phyloP scores from a whole-genome alignment of 148 eudicot species.

The Nepenthes mirabilis region DNA sequence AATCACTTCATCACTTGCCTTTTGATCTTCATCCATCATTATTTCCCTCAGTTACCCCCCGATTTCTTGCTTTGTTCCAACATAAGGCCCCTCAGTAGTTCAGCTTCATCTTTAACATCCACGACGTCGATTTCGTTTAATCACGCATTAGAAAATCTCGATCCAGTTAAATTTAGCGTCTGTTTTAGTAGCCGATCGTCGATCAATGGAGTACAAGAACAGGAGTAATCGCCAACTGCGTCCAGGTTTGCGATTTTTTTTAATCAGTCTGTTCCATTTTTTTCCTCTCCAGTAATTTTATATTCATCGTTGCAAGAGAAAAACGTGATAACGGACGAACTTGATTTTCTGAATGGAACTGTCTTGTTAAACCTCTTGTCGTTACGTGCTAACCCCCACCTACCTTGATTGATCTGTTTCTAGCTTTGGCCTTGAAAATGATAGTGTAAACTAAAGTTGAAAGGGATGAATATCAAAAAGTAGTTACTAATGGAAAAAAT shows the following conservation, averaged over 20 bases:
- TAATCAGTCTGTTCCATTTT: neutral
- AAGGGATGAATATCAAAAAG: too few species aligned
- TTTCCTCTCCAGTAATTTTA: too few species aligned
- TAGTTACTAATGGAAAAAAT: too few species aligned
- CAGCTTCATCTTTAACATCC: conserved; percentile 8
- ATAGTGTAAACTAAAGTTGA: too few species aligned
- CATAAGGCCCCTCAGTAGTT: conserved; percentile 10
- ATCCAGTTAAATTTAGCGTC: conserved; percentile 6
- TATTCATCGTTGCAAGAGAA: too few species aligned
- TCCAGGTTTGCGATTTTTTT: conserved; percentile 26
- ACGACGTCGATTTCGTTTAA: too few species aligned
- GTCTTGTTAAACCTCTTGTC: too few species aligned
- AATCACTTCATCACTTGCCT: conserved; percentile 66
- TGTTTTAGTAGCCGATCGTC: conserved; percentile 7
- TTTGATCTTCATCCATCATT: conserved; percentile 36
- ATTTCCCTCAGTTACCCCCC: conserved; percentile 40
- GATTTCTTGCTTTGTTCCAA: conserved; percentile 22
- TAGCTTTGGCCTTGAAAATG: too few species aligned
- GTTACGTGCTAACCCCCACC: too few species aligned
- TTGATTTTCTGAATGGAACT: too few species aligned
- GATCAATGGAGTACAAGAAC: conserved; percentile 52
- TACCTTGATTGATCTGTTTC: too few species aligned
- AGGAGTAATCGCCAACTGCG: conserved; percentile 59
- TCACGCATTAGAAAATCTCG: neutral
- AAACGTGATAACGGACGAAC: too few species aligned